A percentile compares a stretch with the other conserved stretches of the same genome.
Conservation (phyloP, 441 rosid species). For the Brassica hybrid region DNA sequence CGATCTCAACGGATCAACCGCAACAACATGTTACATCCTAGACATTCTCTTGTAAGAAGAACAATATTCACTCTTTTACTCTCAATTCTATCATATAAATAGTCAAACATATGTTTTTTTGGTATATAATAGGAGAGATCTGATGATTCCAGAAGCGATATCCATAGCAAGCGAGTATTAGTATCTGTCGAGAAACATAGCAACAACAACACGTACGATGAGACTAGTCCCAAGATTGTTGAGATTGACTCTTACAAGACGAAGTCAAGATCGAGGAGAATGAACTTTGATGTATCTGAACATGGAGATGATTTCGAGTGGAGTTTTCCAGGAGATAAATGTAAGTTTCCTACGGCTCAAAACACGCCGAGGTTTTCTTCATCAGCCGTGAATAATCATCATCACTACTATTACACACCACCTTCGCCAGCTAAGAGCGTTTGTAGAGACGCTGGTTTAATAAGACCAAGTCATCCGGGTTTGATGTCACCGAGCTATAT, state of each 20-base stretch:
- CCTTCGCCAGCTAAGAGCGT: slow-evolving; percentile 80
- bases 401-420: slow-evolving; percentile 43
- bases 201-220: slow-evolving; percentile 49
- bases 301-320: slow-evolving; percentile 58
- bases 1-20: slow-evolving; percentile 66
- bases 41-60: slow-evolving; percentile 61
- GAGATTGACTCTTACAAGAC: slow-evolving; percentile 88
- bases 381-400: slow-evolving; percentile 10
- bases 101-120: slow-evolving; percentile 5
- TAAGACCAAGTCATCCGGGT: slow-evolving; percentile 50
- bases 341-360: slow-evolving; percentile 69
- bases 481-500: slow-evolving; percentile 68
- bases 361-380: slow-evolving; percentile 76
- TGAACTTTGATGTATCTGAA: slow-evolving; percentile 49
- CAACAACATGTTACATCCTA: slow-evolving; percentile 46
- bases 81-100: neutral
- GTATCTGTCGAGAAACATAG: slow-evolving; percentile 54
- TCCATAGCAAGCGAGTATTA: slow-evolving; percentile 80
- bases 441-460: slow-evolving; percentile 63
- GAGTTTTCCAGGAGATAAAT: slow-evolving; percentile 69
- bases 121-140: slow-evolving; percentile 56
- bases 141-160: slow-evolving; percentile 70
- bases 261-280: slow-evolving; percentile 68
- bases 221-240: slow-evolving; percentile 80
- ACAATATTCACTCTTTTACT: neutral